These are phyloP conservation scores for Claviceps africana DNA, from an alignment of 2,329 filamentous ascomycete genomes.

Conservation along the genomic window DNA sequence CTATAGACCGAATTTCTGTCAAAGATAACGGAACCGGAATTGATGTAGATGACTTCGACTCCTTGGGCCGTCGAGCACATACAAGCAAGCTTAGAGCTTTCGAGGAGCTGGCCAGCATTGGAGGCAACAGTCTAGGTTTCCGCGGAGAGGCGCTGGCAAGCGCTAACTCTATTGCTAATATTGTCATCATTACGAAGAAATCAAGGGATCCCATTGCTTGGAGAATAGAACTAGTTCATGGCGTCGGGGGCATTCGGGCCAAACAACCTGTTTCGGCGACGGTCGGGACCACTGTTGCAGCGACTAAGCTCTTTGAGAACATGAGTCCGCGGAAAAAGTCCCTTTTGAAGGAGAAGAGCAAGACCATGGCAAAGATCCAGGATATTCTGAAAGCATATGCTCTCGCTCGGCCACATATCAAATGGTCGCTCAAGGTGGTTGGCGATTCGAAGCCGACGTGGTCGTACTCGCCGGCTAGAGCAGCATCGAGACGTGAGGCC, in stretches of 20 bases:
- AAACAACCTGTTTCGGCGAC: constrained; percentile 33
- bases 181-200: constrained; percentile 51
- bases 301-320: constrained; percentile 42
- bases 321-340: constrained; percentile 50
- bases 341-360: constrained; percentile 42
- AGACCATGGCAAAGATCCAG: constrained; percentile 43
- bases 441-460: constrained; percentile 39
- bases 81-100: constrained; percentile 61
- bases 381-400: constrained; percentile 49
- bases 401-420: constrained; percentile 49
- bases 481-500: constrained; percentile 39
- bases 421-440: constrained; percentile 44
- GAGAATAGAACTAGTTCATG: constrained; percentile 27
- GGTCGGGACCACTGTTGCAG: constrained; percentile 54
- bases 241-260: constrained; percentile 17
- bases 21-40: constrained; percentile 66
- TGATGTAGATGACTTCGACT: constrained; percentile 41
- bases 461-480: constrained; percentile 45
- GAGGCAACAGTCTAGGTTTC: constrained; percentile 54
- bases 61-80: constrained; percentile 50
- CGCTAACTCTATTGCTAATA: constrained; percentile 42
- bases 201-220: constrained; percentile 45
- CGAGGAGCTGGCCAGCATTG: constrained; percentile 43
- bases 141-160: constrained; percentile 61
- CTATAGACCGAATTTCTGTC: constrained; percentile 54